These are phyloP conservation scores for Aaosphaeria pasadenensis DNA, from an alignment of 2,329 filamentous ascomycete species.

Conservation along the genomic window DNA sequence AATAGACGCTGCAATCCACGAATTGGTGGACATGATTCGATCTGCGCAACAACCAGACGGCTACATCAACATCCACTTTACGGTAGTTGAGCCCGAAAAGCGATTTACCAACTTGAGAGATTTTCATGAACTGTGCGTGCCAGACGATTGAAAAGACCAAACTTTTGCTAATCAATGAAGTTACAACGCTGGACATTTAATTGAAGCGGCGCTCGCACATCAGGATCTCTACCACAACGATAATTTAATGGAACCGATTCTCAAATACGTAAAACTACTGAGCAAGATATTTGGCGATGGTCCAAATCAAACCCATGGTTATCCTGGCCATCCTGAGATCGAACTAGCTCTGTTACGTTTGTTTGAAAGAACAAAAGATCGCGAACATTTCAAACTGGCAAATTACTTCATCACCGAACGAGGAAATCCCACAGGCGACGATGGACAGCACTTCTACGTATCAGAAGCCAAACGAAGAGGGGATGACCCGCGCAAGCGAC, in stretches of 20 bases:
- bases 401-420: conserved; percentile 58
- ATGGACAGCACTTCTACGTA: conserved; percentile 54
- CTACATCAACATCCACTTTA: conserved; percentile 63
- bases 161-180: neutral
- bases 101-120: conserved; percentile 60
- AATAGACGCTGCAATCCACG: conserved; percentile 51
- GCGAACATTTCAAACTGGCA: conserved; percentile 47
- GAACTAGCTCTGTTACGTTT: conserved; percentile 50
- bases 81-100: conserved; percentile 55
- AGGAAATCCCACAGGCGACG: conserved; percentile 51
- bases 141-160: neutral
- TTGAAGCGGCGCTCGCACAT: conserved; percentile 39
- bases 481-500: conserved; percentile 47
- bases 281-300: conserved; percentile 51
- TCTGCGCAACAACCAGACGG: conserved; percentile 58
- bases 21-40: conserved; percentile 58
- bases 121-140: conserved; percentile 54
- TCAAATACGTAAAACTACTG: conserved; percentile 55
- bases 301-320: conserved; percentile 52
- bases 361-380: conserved; percentile 39
- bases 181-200: conserved; percentile 59
- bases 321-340: conserved; percentile 60
- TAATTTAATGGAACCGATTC: conserved; percentile 50
- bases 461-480: conserved; percentile 52
- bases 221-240: conserved; percentile 52